A percentile compares a stretch with the other conserved stretches of the same genome.
Conservation (phyloP, 2,329 filamentous ascomycete genomes). For the Verticillium dahliae region DNA sequence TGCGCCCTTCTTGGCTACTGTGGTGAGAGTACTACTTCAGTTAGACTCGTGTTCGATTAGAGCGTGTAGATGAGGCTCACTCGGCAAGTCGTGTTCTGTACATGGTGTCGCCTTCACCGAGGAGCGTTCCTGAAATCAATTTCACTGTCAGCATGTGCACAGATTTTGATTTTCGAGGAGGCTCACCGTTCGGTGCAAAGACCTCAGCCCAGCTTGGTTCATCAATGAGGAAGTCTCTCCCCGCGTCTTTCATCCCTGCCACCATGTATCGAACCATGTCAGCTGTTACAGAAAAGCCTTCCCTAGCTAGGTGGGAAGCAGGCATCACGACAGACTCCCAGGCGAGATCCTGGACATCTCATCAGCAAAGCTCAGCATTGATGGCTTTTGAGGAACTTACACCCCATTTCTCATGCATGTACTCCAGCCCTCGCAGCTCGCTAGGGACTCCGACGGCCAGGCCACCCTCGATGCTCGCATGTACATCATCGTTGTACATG, state of each 20-base stretch:
- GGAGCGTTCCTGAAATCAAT: constrained; percentile 42
- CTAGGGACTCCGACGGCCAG: constrained; percentile 67
- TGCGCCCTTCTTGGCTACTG: constrained; percentile 65
- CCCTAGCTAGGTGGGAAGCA: constrained; percentile 64
- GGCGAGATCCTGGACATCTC: constrained; percentile 39
- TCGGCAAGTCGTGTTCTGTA: constrained; percentile 72
- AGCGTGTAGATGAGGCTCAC: constrained; percentile 17
- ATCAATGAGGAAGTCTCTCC: constrained; percentile 59
- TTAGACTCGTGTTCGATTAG: neutral
- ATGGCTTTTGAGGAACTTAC: constrained; percentile 22
- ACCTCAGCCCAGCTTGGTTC: constrained; percentile 79
- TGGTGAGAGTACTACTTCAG: constrained; percentile 55
- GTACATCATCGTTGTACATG: constrained; percentile 72
- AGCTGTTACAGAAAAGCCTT: constrained; percentile 66
- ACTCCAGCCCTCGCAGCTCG: constrained; percentile 71
- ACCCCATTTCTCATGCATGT: constrained; percentile 69
- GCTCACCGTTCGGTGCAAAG: constrained; percentile 70
- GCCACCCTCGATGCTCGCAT: constrained; percentile 64
- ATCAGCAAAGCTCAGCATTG: neutral
- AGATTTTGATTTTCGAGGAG: neutral
- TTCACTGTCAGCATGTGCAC: neutral
- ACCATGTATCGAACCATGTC: constrained; percentile 73
- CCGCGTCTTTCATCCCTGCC: constrained; percentile 26
- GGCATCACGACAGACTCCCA: constrained; percentile 70
- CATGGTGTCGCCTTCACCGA: constrained; percentile 70